Conservation (phyloP, 306 rosid genomes). For the Begonia loranthoides region DNA sequence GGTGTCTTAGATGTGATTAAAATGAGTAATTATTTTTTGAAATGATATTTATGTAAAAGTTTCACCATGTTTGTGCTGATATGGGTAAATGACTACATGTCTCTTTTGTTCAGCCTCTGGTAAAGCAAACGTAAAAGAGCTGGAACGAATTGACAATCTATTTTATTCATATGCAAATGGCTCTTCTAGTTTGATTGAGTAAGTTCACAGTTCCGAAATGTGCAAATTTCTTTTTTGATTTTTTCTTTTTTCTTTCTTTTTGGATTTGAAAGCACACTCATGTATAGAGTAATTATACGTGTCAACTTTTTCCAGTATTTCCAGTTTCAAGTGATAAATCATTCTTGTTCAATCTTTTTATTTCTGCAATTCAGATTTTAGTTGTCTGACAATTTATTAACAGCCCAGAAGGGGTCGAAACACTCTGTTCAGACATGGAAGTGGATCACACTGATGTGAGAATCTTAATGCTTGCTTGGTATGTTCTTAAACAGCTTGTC, state of each 20-base stretch:
- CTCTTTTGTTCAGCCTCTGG: conserved; percentile 51
- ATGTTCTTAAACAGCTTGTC: conserved; percentile 17
- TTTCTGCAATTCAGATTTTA: too few species aligned
- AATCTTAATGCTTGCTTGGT: conserved; percentile 99
- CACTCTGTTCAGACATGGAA: conserved; percentile 88
- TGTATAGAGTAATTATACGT: too few species aligned
- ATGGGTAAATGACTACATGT: neutral
- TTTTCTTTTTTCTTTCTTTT: too few species aligned
- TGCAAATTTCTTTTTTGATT: conserved; percentile 7
- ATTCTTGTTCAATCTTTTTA: too few species aligned
- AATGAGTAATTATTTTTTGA: neutral
- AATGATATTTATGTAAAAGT: neutral
- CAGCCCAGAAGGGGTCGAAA: conserved; percentile 98
- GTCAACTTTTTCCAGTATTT: too few species aligned
- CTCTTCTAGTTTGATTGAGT: conserved; percentile 81
- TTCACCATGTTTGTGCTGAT: neutral
- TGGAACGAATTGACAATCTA: conserved; percentile 64
- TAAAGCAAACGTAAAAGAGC: conserved; percentile 76
- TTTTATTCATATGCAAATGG: conserved; percentile 64
- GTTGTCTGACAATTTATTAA: conserved; percentile 11
- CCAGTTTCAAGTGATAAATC: too few species aligned
- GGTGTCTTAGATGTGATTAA: neutral
- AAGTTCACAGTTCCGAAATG: conserved; percentile 23
- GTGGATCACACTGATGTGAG: conserved; percentile 85
- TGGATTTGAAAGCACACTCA: too few species aligned